Conservation (phyloP, 257 asterid genomes). For the Osmanthus fragrans region DNA sequence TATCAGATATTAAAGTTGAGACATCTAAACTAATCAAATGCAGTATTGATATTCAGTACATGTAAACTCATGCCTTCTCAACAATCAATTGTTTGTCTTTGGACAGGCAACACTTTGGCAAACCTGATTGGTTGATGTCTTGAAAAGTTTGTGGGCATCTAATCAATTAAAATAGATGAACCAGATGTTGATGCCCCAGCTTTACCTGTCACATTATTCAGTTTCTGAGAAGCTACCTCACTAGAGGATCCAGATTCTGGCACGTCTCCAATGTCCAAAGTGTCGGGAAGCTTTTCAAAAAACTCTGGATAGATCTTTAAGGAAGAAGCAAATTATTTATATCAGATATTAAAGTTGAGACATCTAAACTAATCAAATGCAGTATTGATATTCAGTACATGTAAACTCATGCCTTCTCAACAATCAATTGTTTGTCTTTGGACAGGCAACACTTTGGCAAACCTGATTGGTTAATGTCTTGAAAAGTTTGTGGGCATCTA, state of each 20-base stretch:
- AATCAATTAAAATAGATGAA: neutral
- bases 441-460: neutral
- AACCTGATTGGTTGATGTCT: neutral
- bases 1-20: neutral
- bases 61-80: neutral
- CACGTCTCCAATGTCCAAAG: conserved; percentile 4
- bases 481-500: neutral
- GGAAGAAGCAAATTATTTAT: neutral
- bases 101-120: neutral
- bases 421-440: neutral
- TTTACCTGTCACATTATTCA: neutral
- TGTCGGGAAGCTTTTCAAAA: neutral
- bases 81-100: neutral
- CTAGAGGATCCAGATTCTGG: neutral
- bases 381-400: neutral
- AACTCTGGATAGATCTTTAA: neutral
- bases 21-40: neutral
- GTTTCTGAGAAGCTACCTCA: neutral
- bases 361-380: neutral
- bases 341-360: neutral
- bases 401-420: neutral
- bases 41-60: neutral
- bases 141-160: neutral
- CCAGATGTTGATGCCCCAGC: neutral
- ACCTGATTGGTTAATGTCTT: neutral